Evolutionary conservation across 1,284 basidiomycete genomes (phyloP).

Genomic region (Trichosporon asahii): DNA sequence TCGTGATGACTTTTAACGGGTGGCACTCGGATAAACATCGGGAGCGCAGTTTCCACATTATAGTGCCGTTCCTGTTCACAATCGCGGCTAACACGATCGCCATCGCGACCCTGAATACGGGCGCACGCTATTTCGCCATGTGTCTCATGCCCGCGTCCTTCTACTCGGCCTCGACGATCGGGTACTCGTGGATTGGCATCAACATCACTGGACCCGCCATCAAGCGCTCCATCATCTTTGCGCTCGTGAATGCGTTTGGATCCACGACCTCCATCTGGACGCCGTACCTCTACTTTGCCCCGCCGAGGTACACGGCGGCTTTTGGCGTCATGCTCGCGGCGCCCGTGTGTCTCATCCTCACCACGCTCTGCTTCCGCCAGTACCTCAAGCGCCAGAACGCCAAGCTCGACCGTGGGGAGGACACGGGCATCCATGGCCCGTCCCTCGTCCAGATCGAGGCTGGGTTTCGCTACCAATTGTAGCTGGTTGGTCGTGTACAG

Average conservation of each 20-base stretch:
- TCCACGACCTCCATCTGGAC: conserved; percentile 52
- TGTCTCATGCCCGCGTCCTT: conserved; percentile 34
- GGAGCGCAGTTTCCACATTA: conserved; percentile 30
- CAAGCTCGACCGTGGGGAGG: conserved; percentile 44
- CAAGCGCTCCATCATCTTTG: conserved; percentile 51
- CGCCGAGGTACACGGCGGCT: not conserved
- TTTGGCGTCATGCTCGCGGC: conserved; percentile 48
- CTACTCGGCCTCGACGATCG: conserved; percentile 49
- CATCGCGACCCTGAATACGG: conserved; percentile 51
- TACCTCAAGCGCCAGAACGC: conserved; percentile 46
- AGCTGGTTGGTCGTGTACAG: conserved; percentile 14
- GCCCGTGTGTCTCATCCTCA: conserved; percentile 35
- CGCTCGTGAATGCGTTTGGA: conserved; percentile 48
- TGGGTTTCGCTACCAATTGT: conserved; percentile 49
- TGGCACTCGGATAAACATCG: conserved; percentile 45
- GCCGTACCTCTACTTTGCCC: conserved; percentile 44
- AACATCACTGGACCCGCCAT: conserved; percentile 48
- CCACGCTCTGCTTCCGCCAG: conserved; percentile 26
- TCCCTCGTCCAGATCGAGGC: conserved; percentile 38
- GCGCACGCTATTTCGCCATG: conserved; percentile 47
- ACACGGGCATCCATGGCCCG: conserved; percentile 38
- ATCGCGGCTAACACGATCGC: conserved; percentile 72
- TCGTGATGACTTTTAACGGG: conserved; percentile 42
- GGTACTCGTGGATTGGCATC: conserved; percentile 47
- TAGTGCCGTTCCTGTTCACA: conserved; percentile 51